Percentiles rank a stretch among this genome's conserved stretches.
Conservation (phyloP, 345 rosid genomes). For the Corchorus olitorius region DNA sequence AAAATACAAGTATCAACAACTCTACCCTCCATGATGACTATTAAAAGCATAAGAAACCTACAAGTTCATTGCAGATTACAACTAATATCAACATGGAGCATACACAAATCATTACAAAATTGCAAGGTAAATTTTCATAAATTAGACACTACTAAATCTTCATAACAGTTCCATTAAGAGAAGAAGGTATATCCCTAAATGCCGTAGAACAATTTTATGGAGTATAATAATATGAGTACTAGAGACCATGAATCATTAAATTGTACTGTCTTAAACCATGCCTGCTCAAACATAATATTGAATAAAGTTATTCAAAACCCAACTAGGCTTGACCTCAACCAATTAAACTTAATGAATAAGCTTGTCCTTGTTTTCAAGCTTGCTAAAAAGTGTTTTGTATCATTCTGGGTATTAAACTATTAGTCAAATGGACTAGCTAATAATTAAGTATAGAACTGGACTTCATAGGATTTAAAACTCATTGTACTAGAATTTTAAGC, state of each 20-base stretch:
- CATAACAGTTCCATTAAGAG: not conserved
- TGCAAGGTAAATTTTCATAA: no score
- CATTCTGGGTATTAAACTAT: no score
- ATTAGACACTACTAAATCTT: no score
- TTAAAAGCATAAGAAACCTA: no score
- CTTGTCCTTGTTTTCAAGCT: no score
- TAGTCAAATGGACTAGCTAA: not conserved
- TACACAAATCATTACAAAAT: no score
- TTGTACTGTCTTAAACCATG: not conserved
- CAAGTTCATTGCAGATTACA: no score
- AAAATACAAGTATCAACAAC: no score
- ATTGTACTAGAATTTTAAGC: no score
- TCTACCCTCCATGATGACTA: no score
- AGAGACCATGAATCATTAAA: not conserved
- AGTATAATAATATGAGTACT: not conserved
- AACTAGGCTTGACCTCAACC: not conserved
- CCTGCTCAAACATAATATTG: not conserved
- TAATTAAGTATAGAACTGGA: not conserved
- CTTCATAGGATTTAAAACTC: no score
- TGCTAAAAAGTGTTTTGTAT: not conserved
- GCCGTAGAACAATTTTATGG: not conserved
- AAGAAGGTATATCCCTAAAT: not conserved
- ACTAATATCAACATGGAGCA: no score
- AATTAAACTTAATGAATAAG: not conserved
- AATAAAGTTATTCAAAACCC: not conserved